Evolutionary conservation across 1,284 basidiomycete species (phyloP), one percentile per base, ranked within the genome.

Genomic region (Cutaneotrichosporon sp.): DNA sequence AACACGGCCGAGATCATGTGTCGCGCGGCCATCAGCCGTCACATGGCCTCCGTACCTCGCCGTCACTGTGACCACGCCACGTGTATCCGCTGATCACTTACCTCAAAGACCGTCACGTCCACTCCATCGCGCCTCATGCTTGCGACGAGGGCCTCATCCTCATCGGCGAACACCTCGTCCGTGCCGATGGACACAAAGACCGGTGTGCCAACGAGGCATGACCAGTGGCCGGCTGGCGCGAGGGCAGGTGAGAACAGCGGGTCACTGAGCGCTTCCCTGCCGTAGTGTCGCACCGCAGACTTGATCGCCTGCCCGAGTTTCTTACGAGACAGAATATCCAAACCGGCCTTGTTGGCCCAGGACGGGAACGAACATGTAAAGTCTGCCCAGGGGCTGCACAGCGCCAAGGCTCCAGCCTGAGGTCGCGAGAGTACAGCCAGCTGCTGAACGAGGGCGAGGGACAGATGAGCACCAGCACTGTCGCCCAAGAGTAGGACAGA

Each of bases 381-480:
- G 63, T 85, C 84, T 2, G 66, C 64, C 80, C 81, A 82, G 0
- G 82, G 82, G 0, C 82, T 83, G 32, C 79, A 68, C 6, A 81
- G 75, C 17, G 84, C 65, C 10, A 84, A 70, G 4, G 71, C 75
- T 17, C 78, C 77, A 5, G 83, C 81, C 29, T 77, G 72, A 0
- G 48, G 32, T 25, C 20, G 9, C 35, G 39, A 44, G 5, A 55
- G 44, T 27, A 46, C 49, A 5, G 46, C 34, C 3, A 59, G 49
- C 48, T 56, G 49, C 26, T 55, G 51, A 24, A 49, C 43, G 22
- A 60, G 39, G 3, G 48, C 26, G 29, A 60, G 59, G 7, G 32
- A 39, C 11, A 56, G 44, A 45, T 60, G 51, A 3, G 33, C 59
- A 20, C 59, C 59, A 0, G 59, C 59, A n/a, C 54, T 57, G 47